These are phyloP conservation scores for Elaeagnus macrophylla DNA, from an alignment of 306 rosid genomes.

Conservation along the genomic window DNA sequence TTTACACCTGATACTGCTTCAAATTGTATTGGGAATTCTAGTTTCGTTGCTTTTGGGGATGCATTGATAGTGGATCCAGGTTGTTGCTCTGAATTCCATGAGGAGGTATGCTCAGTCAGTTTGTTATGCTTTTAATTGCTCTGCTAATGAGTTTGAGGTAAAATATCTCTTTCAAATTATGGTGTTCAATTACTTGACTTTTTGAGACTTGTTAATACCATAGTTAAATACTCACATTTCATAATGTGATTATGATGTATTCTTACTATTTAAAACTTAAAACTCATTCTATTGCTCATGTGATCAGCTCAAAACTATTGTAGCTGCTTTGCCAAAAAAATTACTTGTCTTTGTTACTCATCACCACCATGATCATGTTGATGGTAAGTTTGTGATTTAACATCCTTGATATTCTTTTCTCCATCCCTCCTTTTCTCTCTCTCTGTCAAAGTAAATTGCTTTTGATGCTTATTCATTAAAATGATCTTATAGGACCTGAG, in stretches of 20 bases:
- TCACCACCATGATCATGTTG: conserved; percentile 80
- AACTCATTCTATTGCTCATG: conserved; percentile 17
- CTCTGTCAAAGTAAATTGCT: no score
- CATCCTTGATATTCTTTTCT: not conserved
- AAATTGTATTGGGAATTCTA: conserved; percentile 22
- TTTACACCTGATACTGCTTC: conserved; percentile 53
- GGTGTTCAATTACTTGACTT: no score
- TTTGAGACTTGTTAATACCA: no score
- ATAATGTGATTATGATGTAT: conserved; percentile 3
- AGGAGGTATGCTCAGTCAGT: conserved; percentile 40
- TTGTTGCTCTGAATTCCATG: conserved; percentile 56
- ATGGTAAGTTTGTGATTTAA: conserved; percentile 41
- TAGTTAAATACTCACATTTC: no score
- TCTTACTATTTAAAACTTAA: conserved; percentile 10
- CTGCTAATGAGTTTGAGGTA: no score
- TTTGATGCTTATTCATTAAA: not conserved
- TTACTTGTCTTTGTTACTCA: conserved; percentile 77
- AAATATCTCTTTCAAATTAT: no score
- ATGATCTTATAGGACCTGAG: not conserved
- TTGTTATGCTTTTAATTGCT: not conserved
- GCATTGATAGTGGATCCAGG: conserved; percentile 90
- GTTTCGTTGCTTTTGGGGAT: conserved; percentile 58
- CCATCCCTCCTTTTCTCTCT: no score
- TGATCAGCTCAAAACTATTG: conserved; percentile 61
- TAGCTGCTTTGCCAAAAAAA: conserved; percentile 65